Evolutionary conservation across 441 rosid species (phyloP), one percentile per base, ranked within the genome.

Genomic region (Brassica hybrid): DNA sequence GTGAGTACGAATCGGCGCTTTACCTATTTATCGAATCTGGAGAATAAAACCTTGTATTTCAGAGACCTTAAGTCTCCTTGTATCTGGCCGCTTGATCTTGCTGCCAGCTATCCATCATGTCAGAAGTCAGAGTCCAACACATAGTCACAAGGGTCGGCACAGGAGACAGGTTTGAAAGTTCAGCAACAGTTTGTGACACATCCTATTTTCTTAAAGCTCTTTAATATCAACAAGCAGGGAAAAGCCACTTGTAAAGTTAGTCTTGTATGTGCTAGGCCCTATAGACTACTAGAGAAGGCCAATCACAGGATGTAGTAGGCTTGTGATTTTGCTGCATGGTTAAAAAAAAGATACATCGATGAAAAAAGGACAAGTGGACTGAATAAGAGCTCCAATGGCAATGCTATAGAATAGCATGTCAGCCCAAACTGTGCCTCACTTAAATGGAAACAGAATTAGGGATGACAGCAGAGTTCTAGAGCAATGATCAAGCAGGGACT

Each of bases 21-120:
- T 32, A 21, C 45, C 19, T 14, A 32, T 10, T 19, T 30, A 62
- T 62, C 13, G 45, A 62, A 62, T 32, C 45, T 17, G 10, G 19
- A 14, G 13, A 32, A 9, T 34, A 36, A 9, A 62, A 36, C 14
- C 25, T 4, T 64, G 50, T 9, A 16, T 7, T n/a, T 0, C 21
- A 8, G 9, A 19, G 27, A 57, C 11, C 61, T 18, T 1, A 8
- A 17, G n/a, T 12, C 30, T 23, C 9, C 18, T 1, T 60, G 56
- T 14, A 43, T 58, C 58, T 23, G 43, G 19, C 41, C 8, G 13
- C 67, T 72, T 12, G 43, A 25, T 16, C 59, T 43, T 72, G 59
- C 67, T 71, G 9, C 54, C 54, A 56, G 13, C 73, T 5, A 69
- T 48, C 70, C 19, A 25, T 52, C 45, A 27, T 50, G 72, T 16